Percentiles rank a stretch among this genome's conserved stretches.
Conservation (phyloP, 1,284 basidiomycete species). For the Sphagnurus paluster region DNA sequence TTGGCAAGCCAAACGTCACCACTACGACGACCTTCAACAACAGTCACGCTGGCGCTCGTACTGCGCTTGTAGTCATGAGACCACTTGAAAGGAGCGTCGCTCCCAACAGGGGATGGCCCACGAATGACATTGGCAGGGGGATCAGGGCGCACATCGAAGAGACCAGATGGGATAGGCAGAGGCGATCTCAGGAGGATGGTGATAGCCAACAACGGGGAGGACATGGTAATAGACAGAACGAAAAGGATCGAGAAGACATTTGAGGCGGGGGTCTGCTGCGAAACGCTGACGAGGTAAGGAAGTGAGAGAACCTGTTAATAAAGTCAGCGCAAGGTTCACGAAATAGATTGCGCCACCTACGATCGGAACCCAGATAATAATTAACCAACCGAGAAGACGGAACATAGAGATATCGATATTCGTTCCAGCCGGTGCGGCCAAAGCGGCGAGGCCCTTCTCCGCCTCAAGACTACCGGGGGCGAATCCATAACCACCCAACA, state of each 20-base stretch:
- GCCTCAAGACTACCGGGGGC: conserved; percentile 40
- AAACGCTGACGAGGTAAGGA: conserved; percentile 56
- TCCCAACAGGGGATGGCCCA: conserved; percentile 39
- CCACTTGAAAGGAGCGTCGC: conserved; percentile 40
- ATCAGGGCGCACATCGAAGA: conserved; percentile 54
- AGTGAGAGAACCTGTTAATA: conserved; percentile 48
- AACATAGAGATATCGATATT: conserved; percentile 54
- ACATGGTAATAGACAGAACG: conserved; percentile 60
- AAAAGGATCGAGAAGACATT: conserved; percentile 47
- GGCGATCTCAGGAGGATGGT: conserved; percentile 59
- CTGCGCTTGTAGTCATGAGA: conserved; percentile 63
- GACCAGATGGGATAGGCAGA: conserved; percentile 61
- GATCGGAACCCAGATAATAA: conserved; percentile 64
- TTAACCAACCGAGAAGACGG: conserved; percentile 59
- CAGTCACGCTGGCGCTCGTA: conserved; percentile 58
- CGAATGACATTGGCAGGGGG: conserved; percentile 43
- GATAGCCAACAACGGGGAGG: conserved; percentile 62
- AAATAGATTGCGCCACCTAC: conserved; percentile 50
- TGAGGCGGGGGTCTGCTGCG: conserved; percentile 38
- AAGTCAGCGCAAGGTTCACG: not conserved
- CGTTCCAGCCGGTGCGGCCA: conserved; percentile 40
- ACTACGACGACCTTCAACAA: conserved; percentile 67
- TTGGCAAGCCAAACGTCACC: conserved; percentile 71
- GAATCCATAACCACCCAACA: conserved; percentile 65
- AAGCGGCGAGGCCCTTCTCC: conserved; percentile 50